A percentile compares a stretch with the other conserved stretches of the same genome.
phyloP scores from a whole-genome alignment of 345 rosid species.

The Dovyalis caffra region DNA sequence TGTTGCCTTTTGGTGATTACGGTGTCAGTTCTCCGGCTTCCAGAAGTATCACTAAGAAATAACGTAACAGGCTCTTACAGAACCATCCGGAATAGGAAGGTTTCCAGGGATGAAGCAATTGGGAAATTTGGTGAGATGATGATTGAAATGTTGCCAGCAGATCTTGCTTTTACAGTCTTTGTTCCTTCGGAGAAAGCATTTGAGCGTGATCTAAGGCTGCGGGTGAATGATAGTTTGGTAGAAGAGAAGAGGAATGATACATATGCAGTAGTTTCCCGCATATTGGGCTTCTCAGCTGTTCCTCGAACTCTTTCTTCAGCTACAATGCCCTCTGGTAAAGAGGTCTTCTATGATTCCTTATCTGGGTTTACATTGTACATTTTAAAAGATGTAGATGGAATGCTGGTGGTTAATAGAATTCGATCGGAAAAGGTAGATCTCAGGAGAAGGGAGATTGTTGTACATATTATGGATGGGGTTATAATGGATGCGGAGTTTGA shows the following conservation, averaged over 20 bases:
- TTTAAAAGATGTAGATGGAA: conserved; percentile 41
- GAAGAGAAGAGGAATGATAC: conserved; percentile 43
- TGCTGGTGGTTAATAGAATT: conserved; percentile 56
- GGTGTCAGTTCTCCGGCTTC: conserved; percentile 52
- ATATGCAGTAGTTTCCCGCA: conserved; percentile 57
- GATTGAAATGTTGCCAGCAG: conserved; percentile 73
- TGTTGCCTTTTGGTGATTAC: conserved; percentile 46
- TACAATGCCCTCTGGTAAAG: conserved; percentile 25
- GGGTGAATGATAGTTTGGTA: conserved; percentile 20
- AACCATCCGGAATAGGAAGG: not conserved
- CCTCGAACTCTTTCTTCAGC: conserved; percentile 46
- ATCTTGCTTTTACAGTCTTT: conserved; percentile 75
- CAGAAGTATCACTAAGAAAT: conserved; percentile 37
- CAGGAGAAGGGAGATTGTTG: conserved; percentile 46
- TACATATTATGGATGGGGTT: conserved; percentile 70
- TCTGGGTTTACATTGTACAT: conserved; percentile 55
- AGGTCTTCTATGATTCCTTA: conserved; percentile 58
- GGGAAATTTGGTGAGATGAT: conserved; percentile 72
- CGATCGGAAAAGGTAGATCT: conserved; percentile 50
- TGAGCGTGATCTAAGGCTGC: conserved; percentile 52
- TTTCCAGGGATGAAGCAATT: conserved; percentile 21
- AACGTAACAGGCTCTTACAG: conserved; percentile 13
- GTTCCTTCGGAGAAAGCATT: conserved; percentile 66
- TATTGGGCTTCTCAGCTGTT: conserved; percentile 68
- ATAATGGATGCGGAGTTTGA: conserved; percentile 83